A percentile compares a stretch with the other conserved stretches of the same genome.
These are phyloP conservation scores for Alternaria incomplexa DNA, from an alignment of 2,329 filamentous ascomycete species.

Conservation along the genomic window DNA sequence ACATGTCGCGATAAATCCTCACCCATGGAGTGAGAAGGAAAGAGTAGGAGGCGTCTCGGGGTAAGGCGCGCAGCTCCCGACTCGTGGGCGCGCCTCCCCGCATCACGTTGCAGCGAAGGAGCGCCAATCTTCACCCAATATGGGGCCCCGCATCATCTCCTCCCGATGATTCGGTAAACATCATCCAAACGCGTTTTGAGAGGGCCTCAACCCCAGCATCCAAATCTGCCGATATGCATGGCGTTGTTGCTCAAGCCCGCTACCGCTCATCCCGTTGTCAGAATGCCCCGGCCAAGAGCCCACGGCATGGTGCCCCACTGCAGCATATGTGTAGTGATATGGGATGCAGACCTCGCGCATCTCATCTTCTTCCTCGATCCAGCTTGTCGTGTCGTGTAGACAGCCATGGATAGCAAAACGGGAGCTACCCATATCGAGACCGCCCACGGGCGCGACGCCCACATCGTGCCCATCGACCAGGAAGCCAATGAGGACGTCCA, in stretches of 20 bases:
- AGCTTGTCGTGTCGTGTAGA: background rate
- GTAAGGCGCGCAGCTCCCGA: background rate
- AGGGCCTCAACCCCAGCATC: background rate
- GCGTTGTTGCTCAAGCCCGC: background rate
- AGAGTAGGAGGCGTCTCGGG: background rate
- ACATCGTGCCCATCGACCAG: constrained; percentile 36
- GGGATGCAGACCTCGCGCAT: background rate
- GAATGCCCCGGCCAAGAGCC: background rate
- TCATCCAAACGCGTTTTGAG: constrained; percentile 7
- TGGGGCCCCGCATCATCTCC: constrained; percentile 19
- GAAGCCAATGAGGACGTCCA: constrained; percentile 34
- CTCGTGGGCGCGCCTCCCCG: constrained; percentile 1
- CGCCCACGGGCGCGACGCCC: constrained; percentile 11
- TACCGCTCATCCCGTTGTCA: background rate
- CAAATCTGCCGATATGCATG: constrained; percentile 21
- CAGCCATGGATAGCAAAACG: constrained; percentile 29
- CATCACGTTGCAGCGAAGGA: background rate
- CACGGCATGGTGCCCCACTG: background rate
- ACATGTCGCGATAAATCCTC: background rate
- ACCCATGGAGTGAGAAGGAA: background rate
- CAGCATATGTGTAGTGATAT: background rate
- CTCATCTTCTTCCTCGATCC: background rate
- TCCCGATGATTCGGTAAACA: constrained; percentile 5
- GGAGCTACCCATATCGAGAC: constrained; percentile 20
- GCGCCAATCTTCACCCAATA: constrained; percentile 8